These are phyloP conservation scores for Pleurotus giganteus DNA, from an alignment of 768 basidiomycete species.

Conservation along the genomic window DNA sequence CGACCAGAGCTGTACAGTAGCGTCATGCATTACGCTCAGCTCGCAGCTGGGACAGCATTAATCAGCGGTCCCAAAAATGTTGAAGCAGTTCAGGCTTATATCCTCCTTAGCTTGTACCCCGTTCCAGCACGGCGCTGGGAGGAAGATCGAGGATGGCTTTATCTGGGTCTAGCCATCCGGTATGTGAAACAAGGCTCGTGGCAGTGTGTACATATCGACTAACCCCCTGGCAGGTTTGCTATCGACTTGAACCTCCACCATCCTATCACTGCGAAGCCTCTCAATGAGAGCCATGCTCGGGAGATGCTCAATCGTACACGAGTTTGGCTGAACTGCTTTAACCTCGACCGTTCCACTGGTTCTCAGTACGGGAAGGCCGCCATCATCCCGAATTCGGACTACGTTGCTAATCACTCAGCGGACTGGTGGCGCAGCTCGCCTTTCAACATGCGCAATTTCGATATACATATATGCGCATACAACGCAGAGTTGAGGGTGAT, in stretches of 20 bases:
- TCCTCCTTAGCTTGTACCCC: conserved; percentile 74
- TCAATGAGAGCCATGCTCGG: conserved; percentile 78
- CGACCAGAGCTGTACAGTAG: conserved; percentile 69
- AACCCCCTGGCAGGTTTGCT: conserved; percentile 58
- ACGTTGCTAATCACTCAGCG: conserved; percentile 67
- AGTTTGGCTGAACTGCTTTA: conserved; percentile 88
- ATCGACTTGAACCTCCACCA: conserved; percentile 88
- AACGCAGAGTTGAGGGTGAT: conserved; percentile 71
- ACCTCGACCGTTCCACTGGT: conserved; percentile 85
- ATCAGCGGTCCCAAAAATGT: conserved; percentile 78
- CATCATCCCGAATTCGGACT: conserved; percentile 75
- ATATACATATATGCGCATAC: conserved; percentile 79
- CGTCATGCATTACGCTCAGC: conserved; percentile 72
- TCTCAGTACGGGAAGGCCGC: conserved; percentile 88
- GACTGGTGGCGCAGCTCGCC: conserved; percentile 70
- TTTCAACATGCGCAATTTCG: conserved; percentile 70
- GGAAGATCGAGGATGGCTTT: conserved; percentile 88
- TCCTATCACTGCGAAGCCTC: conserved; percentile 66
- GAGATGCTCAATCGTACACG: conserved; percentile 89
- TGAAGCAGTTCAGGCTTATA: conserved; percentile 83
- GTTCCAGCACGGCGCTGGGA: conserved; percentile 80
- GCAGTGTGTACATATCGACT: conserved; percentile 6
- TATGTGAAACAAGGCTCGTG: conserved; percentile 25
- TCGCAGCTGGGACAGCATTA: conserved; percentile 74
- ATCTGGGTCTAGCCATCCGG: conserved; percentile 87